Conservation (phyloP, 805 yeast genomes). For the Candida ascalaphidarum region DNA sequence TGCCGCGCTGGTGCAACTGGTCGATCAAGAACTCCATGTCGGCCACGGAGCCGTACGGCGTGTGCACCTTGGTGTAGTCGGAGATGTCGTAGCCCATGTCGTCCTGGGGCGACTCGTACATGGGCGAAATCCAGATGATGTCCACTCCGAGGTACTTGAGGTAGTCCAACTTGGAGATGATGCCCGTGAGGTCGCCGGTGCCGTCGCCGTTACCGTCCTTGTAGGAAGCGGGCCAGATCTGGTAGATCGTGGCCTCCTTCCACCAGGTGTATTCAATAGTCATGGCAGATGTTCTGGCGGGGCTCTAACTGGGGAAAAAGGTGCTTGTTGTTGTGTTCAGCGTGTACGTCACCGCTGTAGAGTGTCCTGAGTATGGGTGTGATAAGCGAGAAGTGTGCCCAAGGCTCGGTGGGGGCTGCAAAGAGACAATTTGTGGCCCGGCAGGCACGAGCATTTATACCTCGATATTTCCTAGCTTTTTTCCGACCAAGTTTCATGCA, state of each 20-base stretch:
- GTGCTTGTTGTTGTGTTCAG: too few relatives aligned
- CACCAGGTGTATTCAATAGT: conserved; percentile 33
- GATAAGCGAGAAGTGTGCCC: too few relatives aligned
- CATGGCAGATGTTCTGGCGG: too few relatives aligned
- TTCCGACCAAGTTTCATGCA: too few relatives aligned
- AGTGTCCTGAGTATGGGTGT: too few relatives aligned
- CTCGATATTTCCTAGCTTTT: too few relatives aligned
- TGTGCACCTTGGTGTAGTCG: conserved; percentile 44
- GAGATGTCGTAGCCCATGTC: conserved; percentile 60
- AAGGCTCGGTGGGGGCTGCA: too few relatives aligned
- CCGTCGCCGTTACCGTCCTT: conserved; percentile 55
- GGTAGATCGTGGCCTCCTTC: conserved; percentile 50
- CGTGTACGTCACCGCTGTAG: too few relatives aligned
- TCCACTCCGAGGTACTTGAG: conserved; percentile 41
- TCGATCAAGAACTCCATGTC: conserved; percentile 42
- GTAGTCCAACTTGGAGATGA: conserved; percentile 43
- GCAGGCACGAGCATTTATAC: too few relatives aligned
- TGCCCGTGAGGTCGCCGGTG: conserved; percentile 49
- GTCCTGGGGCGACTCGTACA: conserved; percentile 49
- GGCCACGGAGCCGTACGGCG: conserved; percentile 44
- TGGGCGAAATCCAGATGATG: conserved; percentile 50
- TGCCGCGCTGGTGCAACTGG: conserved; percentile 39
- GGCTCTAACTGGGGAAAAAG: too few relatives aligned
- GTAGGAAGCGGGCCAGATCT: conserved; percentile 54
- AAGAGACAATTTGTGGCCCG: too few relatives aligned